Base-by-base conservation (phyloP, 371 early-diverging fungal species). In the Zychaea mexicana region DNA sequence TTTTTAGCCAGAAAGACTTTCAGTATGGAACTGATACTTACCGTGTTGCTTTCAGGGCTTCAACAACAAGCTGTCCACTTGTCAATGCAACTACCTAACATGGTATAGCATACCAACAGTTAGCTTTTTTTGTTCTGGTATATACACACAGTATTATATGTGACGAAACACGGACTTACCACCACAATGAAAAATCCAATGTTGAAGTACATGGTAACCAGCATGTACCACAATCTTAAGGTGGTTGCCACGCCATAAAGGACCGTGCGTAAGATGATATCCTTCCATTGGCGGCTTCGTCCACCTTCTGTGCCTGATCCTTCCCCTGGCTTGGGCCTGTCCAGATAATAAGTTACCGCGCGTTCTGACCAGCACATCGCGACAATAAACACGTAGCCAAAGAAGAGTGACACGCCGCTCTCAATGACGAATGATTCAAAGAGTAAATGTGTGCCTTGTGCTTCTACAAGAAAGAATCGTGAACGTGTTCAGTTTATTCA, bases 151-250 rank as follows among this genome's bases (percentile, higher is more conserved):
- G 8, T 17, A 39, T 24, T 24, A 39, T 9, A 22, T 4, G n/a
- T 26, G 7, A 39, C 17, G 27, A 4, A 9, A 49, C 19, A 42
- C 13, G 5, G 0, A 63, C 67, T 64, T 68, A 74, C 74, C 62
- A 77, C 60, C n/a, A 66, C 58, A 7, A 70, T 52, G 42, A 77
- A 74, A 4, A 77, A 53, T 28, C 70, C 70, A 19, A 61, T 70
- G 47, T 74, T 77, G 45, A 77, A 77, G 61, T 77, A 77, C 78
- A 74, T 77, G 5, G 69, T 66, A 26, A 74, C 58, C 24, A 77
- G 57, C 78, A 77, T 77, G 61, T 77, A 77, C 65, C 72, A 65
- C 13, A 77, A 30, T 13, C 72, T 68, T 19, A 77, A 54, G 0
- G 58, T 61, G 0, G 72, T 77, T 8, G 64, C 78, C 26, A 74